Base-by-base conservation (phyloP, 352 stramenopile genomes). In the Phytophthora fragariae region DNA sequence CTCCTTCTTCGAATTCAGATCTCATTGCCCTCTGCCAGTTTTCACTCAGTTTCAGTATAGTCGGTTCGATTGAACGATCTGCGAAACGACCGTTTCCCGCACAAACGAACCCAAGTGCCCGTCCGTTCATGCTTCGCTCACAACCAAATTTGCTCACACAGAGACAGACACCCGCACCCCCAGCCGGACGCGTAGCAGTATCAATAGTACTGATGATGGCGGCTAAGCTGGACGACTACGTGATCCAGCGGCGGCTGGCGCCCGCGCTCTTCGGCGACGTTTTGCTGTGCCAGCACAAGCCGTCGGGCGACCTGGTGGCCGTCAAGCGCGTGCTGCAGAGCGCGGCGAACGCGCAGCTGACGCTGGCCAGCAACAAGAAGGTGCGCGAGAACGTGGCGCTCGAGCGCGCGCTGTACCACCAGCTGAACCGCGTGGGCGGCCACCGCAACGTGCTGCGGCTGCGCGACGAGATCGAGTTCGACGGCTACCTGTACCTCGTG, bases 371-470 rank as follows among this genome's bases (percentile, higher is more conserved):
- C 65, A 83, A 89, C 76, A 93, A 92, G 70, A 84, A 88, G 47
- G 86, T 95, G 65, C 85, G 85, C 68, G 89, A 95, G 65, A 91
- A 95, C 74, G 87, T 93, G 24, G 86, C 84, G 57, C 82, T 94
- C 41, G 89, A 95, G 72, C 84, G 85, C 64, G 81, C 85, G 59
- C 67, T 94, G 56, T 92, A 92, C 75, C 81, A 84, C 49, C 79
- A 86, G 62, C 76, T 95, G 49, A 86, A 80, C 57, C 77, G 73
- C 61, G 74, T 90, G 24, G 84, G 85, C 31, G 85, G 85, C 64
- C 86, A 95, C 71, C 58, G 63, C 49, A 83, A 94, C 62, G 70
- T 95, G 60, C 82, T 95, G 24, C 75, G 77, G 11, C 73, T 94
- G 63, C 85, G 84, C 60, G 87, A 93, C 37, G 89, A 96, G 69